A percentile compares a stretch with the other conserved stretches of the same genome.
These are phyloP conservation scores for Umbelopsis sp. DNA, from an alignment of 192 early-diverging fungal species.

Conservation along the genomic window DNA sequence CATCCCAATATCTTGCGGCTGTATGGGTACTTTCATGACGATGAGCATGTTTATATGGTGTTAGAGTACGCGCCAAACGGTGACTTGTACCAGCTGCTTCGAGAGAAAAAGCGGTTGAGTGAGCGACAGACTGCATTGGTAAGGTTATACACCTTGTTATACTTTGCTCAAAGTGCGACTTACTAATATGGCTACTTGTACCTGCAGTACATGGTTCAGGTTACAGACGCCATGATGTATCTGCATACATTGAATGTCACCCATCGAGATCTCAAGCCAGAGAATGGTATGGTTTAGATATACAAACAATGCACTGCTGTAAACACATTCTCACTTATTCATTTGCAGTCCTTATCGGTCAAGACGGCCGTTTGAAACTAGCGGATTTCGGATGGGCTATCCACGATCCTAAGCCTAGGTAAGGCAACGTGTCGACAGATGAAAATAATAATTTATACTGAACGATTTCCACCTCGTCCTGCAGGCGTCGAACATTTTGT, in stretches of 20 bases:
- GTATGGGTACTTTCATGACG: constrained; percentile 94
- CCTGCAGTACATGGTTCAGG: constrained; percentile 82
- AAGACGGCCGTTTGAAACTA: constrained; percentile 85
- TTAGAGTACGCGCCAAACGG: constrained; percentile 91
- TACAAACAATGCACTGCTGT: no score
- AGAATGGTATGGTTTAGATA: constrained; percentile 65
- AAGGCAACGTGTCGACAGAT: no score
- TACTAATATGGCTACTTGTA: background rate
- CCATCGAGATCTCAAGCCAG: constrained; percentile 82
- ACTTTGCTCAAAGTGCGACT: background rate
- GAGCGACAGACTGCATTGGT: constrained; percentile 74
- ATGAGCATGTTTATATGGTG: constrained; percentile 87
- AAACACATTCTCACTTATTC: background rate
- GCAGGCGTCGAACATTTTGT: constrained; percentile 83
- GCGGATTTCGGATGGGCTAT: constrained; percentile 98
- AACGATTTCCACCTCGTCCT: no score
- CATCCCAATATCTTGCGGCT: constrained; percentile 92
- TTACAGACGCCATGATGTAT: constrained; percentile 70
- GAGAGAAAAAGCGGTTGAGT: constrained; percentile 64
- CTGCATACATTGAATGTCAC: constrained; percentile 91
- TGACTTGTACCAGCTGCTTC: constrained; percentile 84
- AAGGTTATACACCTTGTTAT: background rate
- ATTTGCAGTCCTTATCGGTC: constrained; percentile 59
- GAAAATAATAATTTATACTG: no score
- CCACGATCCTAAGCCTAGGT: constrained; percentile 79